These are phyloP conservation scores for Monosporascus ibericus DNA, from an alignment of 2,329 filamentous ascomycete genomes.

Conservation along the genomic window DNA sequence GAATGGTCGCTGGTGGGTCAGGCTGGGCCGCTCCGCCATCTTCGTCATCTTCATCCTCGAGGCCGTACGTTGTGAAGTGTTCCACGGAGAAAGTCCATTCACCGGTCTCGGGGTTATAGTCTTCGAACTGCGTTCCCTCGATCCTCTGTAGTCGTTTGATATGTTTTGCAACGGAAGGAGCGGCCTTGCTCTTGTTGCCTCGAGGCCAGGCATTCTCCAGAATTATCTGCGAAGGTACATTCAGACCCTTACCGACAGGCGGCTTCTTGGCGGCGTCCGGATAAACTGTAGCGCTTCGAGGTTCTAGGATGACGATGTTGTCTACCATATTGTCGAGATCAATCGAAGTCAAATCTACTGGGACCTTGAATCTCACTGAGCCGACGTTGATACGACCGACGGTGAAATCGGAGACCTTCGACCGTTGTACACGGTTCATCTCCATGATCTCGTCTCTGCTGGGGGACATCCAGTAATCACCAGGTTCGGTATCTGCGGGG, in stretches of 20 bases:
- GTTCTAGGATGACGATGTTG: conserved; percentile 67
- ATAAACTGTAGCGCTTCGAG: conserved; percentile 85
- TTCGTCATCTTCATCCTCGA: conserved; percentile 73
- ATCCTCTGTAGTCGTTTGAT: conserved; percentile 75
- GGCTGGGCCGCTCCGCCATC: conserved; percentile 54
- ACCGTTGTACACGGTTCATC: conserved; percentile 75
- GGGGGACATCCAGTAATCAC: conserved; percentile 84
- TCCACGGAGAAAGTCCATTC: conserved; percentile 91
- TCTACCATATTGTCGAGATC: conserved; percentile 75
- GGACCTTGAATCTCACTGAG: conserved; percentile 70
- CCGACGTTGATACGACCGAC: conserved; percentile 82
- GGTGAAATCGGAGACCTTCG: conserved; percentile 66
- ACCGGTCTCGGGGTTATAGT: conserved; percentile 73
- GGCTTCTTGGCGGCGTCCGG: conserved; percentile 72
- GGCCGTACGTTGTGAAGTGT: conserved; percentile 92
- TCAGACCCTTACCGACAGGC: conserved; percentile 77
- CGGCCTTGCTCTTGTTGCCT: conserved; percentile 51
- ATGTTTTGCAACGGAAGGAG: conserved; percentile 72
- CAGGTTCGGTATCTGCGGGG: conserved; percentile 46
- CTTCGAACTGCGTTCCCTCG: conserved; percentile 71
- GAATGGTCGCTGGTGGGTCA: conserved; percentile 21
- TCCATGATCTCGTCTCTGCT: conserved; percentile 66
- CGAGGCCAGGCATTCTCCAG: conserved; percentile 93
- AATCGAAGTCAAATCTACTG: conserved; percentile 75
- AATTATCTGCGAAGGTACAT: conserved; percentile 82